Base-by-base conservation (phyloP, 257 asterid species). In the Primulina eburnea region DNA sequence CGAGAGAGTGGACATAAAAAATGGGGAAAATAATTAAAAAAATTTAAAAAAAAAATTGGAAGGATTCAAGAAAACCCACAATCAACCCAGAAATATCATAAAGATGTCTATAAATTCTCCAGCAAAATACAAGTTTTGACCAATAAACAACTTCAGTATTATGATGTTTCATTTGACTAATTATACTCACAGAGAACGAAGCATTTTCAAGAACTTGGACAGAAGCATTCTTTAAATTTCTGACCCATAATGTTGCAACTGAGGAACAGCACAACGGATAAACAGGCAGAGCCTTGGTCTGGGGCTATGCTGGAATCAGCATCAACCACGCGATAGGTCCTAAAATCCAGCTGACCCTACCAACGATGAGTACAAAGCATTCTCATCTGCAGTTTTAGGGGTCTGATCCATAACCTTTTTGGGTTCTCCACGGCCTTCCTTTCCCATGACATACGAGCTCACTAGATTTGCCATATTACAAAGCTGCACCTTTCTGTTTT, bases 301-400 rank as follows among this genome's bases (percentile, higher is more conserved):
- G 18, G 26, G 26, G 3, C 17, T 60, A 60, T 0, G 16, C 2
- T 26, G 17, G 2, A 28, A 60, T 43, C n/a, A 24, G 17, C n/a
- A 60, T 60, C 37, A 6, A 11, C 53, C 53, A 43, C n/a, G 6
- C n/a, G 53, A 11, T 12, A 43, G 53, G 12, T 70, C 68, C 72
- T 88, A 92, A 76, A 88, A 88, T 55, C 99, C 97, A 72, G 95
- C 96, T 35, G 99, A 93, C 21, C 85, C 99, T 40, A 90, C 99
- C 70, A 93, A 77, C 6, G 97, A 89, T 12, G 96, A 87, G 78
- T 93, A 93, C 0, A 90, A 82, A 38, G 89, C 90, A 67, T 90
- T 90, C 82, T 93, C 99, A 76, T 93, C 99, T 26, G 78, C 64
- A 14, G 82, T 70, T 33, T 4, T 75, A 34, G 34, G 67, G 67